Evolutionary conservation across 225 moss, liverwort and hornwort genomes (phyloP), one percentile per base, ranked within the genome.

Genomic region (Climacium dendroides): DNA sequence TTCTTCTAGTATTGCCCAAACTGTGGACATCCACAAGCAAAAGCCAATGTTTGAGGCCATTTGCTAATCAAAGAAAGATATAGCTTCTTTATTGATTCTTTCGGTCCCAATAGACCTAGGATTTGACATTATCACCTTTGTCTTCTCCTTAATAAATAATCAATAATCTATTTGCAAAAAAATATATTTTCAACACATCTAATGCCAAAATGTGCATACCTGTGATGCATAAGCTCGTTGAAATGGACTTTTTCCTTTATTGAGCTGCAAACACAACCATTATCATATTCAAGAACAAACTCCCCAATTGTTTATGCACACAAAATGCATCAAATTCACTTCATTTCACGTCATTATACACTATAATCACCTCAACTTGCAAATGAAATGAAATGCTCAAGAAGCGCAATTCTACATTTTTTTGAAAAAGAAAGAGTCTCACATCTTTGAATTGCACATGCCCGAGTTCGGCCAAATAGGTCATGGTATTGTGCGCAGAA

Each of bases 361-460:
- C 66, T 7, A 89, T n/a, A n/a, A 81, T 63, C 63, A 45, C 54
- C 7, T n/a, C 37, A 41, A 80, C 30, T 1, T 37, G 34, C 9
- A 79, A 82, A 54, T 43, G 29, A 61, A 35, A 26, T 4, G 6
- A 16, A 78, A 64, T 57, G 22, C 11, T 19, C 10, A n/a, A n/a
- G n/a, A n/a, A n/a, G n/a, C n/a, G n/a, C n/a, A n/a, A n/a, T n/a
- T n/a, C n/a, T n/a, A 19, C 66, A n/a, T 52, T 35, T 52, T 66
- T 50, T 52, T 26, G 26, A 26, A 22, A 65, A 35, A 34, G 43
- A 26, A 45, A 26, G 45, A 50, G 41, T 12, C 88, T 85, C 62
- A 92, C 93, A 88, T 94, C 93, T 74, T 88, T 91, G 86, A 94
- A 92, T 71, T 93, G 93, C 65, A 94, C 87, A 64, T 67, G 88